Evolutionary conservation across 139 green algal genomes (phyloP).

Genomic region (Chlamydomonas urium): DNA sequence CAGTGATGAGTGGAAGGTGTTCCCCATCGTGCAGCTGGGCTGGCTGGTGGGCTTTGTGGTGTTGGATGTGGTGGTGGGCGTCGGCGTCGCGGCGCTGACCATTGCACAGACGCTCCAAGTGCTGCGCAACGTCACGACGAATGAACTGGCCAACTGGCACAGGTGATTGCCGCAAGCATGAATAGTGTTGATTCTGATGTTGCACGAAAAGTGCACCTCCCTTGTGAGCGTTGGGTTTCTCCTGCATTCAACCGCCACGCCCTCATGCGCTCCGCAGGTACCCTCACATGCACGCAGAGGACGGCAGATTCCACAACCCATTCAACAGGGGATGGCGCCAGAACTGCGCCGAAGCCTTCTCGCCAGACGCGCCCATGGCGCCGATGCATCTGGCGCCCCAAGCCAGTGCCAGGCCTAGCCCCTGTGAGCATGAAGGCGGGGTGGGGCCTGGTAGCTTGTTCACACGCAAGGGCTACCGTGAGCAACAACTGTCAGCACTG

Average conservation of each 20-base stretch:
- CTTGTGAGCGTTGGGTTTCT: neutral
- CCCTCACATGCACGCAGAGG: slow-evolving; percentile 68
- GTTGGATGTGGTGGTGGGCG: slow-evolving; percentile 70
- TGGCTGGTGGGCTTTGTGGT: slow-evolving; percentile 65
- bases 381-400: slow-evolving; percentile 37
- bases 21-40: too few species aligned
- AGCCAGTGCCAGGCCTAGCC: too few species aligned
- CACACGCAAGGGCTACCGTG: too few species aligned
- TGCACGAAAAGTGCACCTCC: neutral
- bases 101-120: slow-evolving; percentile 65
- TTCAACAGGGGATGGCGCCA: slow-evolving; percentile 61
- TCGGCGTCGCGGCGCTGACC: slow-evolving; percentile 76
- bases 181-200: neutral
- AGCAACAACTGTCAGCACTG: too few species aligned
- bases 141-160: slow-evolving; percentile 94
- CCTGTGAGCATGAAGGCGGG: too few species aligned
- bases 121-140: slow-evolving; percentile 90
- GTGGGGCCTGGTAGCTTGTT: too few species aligned
- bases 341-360: slow-evolving; percentile 54
- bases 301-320: slow-evolving; percentile 81
- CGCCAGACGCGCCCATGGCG: slow-evolving; percentile 32
- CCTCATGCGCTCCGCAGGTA: slow-evolving; percentile 42
- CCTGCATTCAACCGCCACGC: neutral
- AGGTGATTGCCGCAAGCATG: slow-evolving; percentile 26
- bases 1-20: too few species aligned